phyloP scores from a whole-genome alignment of 2,329 filamentous ascomycete species.

The Periconia macrospinosa region DNA sequence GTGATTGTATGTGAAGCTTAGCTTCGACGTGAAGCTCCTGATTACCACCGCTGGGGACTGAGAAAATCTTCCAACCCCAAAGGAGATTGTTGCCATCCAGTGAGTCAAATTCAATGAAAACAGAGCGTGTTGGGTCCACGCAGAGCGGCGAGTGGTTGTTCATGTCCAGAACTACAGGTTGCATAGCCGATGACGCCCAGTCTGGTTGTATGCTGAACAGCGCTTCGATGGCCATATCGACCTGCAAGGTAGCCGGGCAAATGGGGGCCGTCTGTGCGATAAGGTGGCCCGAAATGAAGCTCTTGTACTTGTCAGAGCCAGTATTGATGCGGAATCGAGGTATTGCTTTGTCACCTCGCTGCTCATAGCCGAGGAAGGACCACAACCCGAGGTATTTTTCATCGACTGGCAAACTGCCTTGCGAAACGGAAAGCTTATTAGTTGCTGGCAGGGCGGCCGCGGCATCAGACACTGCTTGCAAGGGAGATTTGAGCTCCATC shows the following conservation, averaged over 20 bases:
- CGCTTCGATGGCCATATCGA: slow-evolving; percentile 40
- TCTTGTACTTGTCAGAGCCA: slow-evolving; percentile 34
- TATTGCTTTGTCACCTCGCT: slow-evolving; percentile 18
- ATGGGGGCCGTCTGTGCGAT: slow-evolving; percentile 45
- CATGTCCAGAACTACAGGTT: slow-evolving; percentile 26
- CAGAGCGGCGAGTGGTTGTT: slow-evolving; percentile 10
- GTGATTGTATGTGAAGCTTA: no score
- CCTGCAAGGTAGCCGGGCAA: slow-evolving; percentile 44
- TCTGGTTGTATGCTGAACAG: background rate
- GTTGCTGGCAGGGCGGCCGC: no score
- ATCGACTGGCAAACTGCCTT: background rate
- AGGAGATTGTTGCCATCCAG: no score
- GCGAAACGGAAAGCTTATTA: no score
- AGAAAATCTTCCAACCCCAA: no score
- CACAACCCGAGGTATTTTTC: slow-evolving; percentile 20
- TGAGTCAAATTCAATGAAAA: no score
- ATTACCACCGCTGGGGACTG: background rate
- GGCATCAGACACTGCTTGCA: background rate
- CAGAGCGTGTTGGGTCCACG: background rate
- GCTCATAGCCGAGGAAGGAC: slow-evolving; percentile 15
- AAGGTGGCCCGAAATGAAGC: slow-evolving; percentile 42
- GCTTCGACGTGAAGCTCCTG: background rate
- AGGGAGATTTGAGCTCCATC: slow-evolving; percentile 13
- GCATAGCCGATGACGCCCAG: background rate
- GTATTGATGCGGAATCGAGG: slow-evolving; percentile 52